Percentiles rank a stretch among this genome's conserved stretches.
phyloP scores from a whole-genome alignment of 148 eudicot species.

The Beta vulgaris region DNA sequence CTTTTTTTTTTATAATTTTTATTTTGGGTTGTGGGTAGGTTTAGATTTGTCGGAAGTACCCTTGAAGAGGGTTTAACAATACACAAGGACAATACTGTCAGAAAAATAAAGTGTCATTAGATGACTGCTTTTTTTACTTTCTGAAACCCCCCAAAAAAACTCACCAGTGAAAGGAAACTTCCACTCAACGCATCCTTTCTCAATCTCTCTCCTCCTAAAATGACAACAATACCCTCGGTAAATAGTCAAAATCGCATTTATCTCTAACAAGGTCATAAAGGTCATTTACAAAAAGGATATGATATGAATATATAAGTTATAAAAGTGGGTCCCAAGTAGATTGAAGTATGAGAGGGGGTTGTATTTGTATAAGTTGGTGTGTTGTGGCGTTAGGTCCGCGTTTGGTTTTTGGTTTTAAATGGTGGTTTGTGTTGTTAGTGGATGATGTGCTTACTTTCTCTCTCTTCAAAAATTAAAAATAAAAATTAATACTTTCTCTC shows the following conservation, averaged over 20 bases:
- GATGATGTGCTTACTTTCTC: conserved; percentile 12
- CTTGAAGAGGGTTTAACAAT: not conserved
- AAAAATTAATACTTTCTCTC: not conserved
- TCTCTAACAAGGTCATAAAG: not conserved
- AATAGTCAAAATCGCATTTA: not conserved
- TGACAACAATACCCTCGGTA: conserved; percentile 10
- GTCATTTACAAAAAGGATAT: not conserved
- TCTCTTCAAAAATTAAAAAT: too few relatives aligned
- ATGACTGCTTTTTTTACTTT: conserved; percentile 3
- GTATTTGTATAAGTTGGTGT: conserved; percentile 24
- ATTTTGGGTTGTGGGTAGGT: not conserved
- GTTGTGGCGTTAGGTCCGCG: conserved; percentile 32
- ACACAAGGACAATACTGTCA: conserved; percentile 24
- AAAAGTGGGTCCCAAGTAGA: conserved; percentile 10
- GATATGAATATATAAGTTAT: not conserved
- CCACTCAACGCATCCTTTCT: conserved; percentile 23
- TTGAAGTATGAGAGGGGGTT: not conserved
- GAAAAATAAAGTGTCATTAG: conserved; percentile 8
- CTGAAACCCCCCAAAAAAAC: not conserved
- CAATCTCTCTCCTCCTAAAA: not conserved
- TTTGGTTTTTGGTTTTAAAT: conserved; percentile 17
- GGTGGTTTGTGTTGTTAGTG: not conserved
- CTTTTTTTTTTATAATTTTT: not conserved
- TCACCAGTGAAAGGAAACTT: conserved; percentile 20
- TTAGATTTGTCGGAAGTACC: conserved; percentile 18